phyloP scores from a whole-genome alignment of 352 stramenopile species.

The Phytopythium boreale region DNA sequence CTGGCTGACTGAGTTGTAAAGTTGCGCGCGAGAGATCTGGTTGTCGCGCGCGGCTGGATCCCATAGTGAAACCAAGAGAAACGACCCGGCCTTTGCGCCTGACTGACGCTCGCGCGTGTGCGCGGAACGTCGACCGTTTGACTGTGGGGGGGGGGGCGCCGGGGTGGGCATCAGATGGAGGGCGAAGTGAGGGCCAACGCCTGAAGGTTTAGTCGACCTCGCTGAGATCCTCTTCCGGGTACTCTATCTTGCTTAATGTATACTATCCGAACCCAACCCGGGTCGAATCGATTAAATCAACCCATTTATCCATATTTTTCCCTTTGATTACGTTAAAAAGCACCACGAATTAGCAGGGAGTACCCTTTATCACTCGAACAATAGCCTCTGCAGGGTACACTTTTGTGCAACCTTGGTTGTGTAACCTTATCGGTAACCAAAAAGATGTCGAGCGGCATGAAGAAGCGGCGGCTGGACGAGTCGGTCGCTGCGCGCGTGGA shows the following conservation, averaged over 20 bases:
- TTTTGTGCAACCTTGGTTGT: not conserved
- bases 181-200: no score
- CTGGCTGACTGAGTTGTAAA: not conserved
- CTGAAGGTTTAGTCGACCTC: no score
- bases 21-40: not conserved
- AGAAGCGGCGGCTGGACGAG: constrained; percentile 6
- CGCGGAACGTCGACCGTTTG: not conserved
- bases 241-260: no score
- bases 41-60: not conserved
- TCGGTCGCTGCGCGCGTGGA: constrained; percentile 6
- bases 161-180: no score
- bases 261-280: no score
- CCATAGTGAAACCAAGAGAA: constrained; percentile 1
- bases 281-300: no score
- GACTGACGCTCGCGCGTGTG: not conserved
- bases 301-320: no score
- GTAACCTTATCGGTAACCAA: not conserved
- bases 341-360: no score
- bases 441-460: not conserved
- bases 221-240: no score
- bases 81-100: not conserved
- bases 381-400: not conserved
- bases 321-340: no score
- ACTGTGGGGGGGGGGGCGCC: not conserved
- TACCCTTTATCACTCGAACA: not conserved